Evolutionary conservation across 2,329 filamentous ascomycete genomes (phyloP).

Genomic region (Diaporthe humulicola): DNA sequence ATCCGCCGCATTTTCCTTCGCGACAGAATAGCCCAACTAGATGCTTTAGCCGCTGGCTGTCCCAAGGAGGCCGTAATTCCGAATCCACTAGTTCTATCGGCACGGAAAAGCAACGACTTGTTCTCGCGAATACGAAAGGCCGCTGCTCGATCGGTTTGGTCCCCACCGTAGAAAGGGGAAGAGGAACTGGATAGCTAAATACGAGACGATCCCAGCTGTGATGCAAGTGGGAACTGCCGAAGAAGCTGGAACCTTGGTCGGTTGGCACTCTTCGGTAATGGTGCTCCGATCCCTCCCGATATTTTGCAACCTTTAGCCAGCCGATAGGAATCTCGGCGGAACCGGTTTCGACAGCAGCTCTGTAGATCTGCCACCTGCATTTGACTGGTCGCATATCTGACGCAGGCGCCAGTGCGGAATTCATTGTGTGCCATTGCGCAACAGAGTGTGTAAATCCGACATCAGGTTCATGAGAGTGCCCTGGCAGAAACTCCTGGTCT

Average conservation of each 20-base stretch:
- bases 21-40: not conserved
- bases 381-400: not conserved
- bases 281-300: not conserved
- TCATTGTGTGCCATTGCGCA: not conserved
- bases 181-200: not conserved
- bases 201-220: too few relatives aligned
- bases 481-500: not conserved
- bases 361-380: not conserved
- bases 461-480: rapidly evolving
- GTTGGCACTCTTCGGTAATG: not conserved
- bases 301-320: not conserved
- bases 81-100: not conserved
- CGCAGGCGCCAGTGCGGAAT: not conserved
- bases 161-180: not conserved
- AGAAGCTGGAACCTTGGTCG: not conserved
- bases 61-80: too few relatives aligned
- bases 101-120: not conserved
- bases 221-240: too few relatives aligned
- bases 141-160: not conserved
- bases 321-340: not conserved
- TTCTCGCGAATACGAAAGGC: not conserved
- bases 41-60: not conserved
- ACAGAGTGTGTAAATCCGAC: not conserved
- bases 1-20: not conserved
- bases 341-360: not conserved